Evolutionary conservation across 2,329 filamentous ascomycete genomes (phyloP).

Genomic region (Phialophora chinensis): DNA sequence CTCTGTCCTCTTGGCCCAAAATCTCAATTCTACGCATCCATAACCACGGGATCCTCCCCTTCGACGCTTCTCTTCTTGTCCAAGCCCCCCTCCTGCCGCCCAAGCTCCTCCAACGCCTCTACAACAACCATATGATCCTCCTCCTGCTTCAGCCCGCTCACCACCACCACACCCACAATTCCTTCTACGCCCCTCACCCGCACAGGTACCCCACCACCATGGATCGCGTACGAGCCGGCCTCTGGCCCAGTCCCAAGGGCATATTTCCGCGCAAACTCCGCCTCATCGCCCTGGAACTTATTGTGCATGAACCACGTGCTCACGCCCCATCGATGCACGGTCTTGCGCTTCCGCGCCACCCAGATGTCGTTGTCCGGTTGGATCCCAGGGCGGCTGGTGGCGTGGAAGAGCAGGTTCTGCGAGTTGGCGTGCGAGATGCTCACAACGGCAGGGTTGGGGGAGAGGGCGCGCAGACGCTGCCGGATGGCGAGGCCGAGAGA

Average conservation of each 20-base stretch:
- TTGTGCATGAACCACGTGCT: conserved; percentile 74
- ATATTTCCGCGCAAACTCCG: conserved; percentile 68
- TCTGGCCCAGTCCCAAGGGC: conserved; percentile 58
- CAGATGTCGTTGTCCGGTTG: conserved; percentile 74
- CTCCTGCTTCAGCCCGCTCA: conserved; percentile 76
- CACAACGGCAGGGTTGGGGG: conserved; percentile 47
- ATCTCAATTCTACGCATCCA: not conserved
- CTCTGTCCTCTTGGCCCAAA: not conserved
- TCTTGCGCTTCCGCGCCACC: conserved; percentile 73
- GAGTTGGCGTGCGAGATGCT: conserved; percentile 47
- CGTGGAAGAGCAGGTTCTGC: conserved; percentile 71
- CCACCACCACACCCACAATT: conserved; percentile 70
- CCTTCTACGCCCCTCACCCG: conserved; percentile 76
- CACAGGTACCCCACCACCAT: conserved; percentile 77
- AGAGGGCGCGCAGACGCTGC: conserved; percentile 46
- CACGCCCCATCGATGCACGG: conserved; percentile 72
- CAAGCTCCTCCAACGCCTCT: conserved; percentile 66
- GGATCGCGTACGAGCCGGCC: conserved; percentile 71
- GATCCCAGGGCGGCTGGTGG: conserved; percentile 68
- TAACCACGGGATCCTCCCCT: not conserved
- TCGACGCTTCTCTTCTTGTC: not conserved
- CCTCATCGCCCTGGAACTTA: conserved; percentile 70
- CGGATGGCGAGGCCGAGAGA: conserved; percentile 48
- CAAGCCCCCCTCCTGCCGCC: conserved; percentile 36
- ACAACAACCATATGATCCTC: conserved; percentile 79